phyloP scores from a whole-genome alignment of 352 stramenopile genomes.

The Phytophthora pseudosyringae region DNA sequence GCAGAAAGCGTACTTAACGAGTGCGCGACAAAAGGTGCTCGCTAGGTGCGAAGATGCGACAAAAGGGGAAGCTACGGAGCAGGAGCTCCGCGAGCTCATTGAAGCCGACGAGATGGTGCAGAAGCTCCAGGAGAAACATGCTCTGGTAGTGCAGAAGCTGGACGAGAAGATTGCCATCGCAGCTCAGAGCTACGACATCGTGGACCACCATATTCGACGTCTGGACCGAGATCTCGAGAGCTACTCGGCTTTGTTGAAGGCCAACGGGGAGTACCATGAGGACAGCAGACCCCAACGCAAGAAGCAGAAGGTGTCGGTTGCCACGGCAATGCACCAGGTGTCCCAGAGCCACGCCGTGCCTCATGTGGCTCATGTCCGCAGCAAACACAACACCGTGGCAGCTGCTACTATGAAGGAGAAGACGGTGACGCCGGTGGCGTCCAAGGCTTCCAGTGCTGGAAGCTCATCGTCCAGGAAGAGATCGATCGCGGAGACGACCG shows the following conservation, averaged over 20 bases:
- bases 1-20: conserved; percentile 70
- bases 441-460: conserved; percentile 25
- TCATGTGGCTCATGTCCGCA: conserved; percentile 30
- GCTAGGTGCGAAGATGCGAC: conserved; percentile 59
- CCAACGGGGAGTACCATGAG: conserved; percentile 83
- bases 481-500: conserved; percentile 47
- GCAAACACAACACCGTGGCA: conserved; percentile 38
- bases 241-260: conserved; percentile 73
- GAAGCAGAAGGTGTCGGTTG: conserved; percentile 54
- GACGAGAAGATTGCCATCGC: conserved; percentile 91
- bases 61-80: conserved; percentile 60
- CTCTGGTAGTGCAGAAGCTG: conserved; percentile 83
- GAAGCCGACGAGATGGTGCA: conserved; percentile 55
- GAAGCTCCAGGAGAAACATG: conserved; percentile 60
- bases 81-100: conserved; percentile 73
- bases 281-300: conserved; percentile 57
- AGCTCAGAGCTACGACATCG: conserved; percentile 86
- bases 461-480: conserved; percentile 52
- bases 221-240: conserved; percentile 80
- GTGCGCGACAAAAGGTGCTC: conserved; percentile 66
- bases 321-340: conserved; percentile 24
- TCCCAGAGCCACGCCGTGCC: conserved; percentile 27
- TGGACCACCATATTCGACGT: conserved; percentile 87
- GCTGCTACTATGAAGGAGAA: conserved; percentile 31
- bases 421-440: conserved; percentile 13